Percentiles rank a stretch among this genome's conserved stretches.
Conservation (phyloP, 148 eudicot genomes). For the Agrostemma githago region DNA sequence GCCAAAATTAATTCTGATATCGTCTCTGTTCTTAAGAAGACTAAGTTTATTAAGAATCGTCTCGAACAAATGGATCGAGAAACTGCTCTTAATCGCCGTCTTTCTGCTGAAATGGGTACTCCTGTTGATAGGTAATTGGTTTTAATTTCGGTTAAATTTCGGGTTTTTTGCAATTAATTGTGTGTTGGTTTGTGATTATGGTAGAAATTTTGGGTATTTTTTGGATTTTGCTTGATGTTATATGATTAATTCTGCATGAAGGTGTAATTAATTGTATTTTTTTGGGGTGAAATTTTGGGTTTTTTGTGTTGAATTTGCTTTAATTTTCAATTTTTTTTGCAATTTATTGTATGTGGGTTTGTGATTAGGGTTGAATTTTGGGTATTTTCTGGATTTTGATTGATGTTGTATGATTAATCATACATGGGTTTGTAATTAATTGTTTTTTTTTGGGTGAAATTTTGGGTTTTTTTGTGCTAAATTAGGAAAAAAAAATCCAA, state of each 20-base stretch:
- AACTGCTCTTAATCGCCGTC: slow-evolving; percentile 48
- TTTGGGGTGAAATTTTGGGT: too few relatives aligned
- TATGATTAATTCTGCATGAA: too few relatives aligned
- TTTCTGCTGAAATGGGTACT: slow-evolving; percentile 58
- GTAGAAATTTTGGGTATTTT: background rate
- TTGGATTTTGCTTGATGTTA: too few relatives aligned
- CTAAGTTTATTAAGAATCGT: slow-evolving; percentile 52
- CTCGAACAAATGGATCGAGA: slow-evolving; percentile 75
- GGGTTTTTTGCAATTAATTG: background rate
- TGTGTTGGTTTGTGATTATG: background rate
- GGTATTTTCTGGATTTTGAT: background rate
- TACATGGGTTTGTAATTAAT: too few relatives aligned
- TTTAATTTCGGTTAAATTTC: background rate
- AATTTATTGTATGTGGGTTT: too few relatives aligned
- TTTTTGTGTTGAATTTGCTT: too few relatives aligned
- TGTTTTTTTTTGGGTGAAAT: too few relatives aligned
- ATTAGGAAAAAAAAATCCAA: too few relatives aligned
- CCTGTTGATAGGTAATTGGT: slow-evolving; percentile 45
- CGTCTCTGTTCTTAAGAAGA: slow-evolving; percentile 57
- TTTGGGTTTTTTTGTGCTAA: too few relatives aligned
- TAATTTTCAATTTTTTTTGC: too few relatives aligned
- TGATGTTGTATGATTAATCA: too few relatives aligned
- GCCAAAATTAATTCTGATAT: slow-evolving; percentile 57
- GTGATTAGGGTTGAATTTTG: background rate
- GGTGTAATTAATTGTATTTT: too few relatives aligned